Base-by-base conservation (phyloP, 306 rosid genomes). In the Aeschynomene evenia region DNA sequence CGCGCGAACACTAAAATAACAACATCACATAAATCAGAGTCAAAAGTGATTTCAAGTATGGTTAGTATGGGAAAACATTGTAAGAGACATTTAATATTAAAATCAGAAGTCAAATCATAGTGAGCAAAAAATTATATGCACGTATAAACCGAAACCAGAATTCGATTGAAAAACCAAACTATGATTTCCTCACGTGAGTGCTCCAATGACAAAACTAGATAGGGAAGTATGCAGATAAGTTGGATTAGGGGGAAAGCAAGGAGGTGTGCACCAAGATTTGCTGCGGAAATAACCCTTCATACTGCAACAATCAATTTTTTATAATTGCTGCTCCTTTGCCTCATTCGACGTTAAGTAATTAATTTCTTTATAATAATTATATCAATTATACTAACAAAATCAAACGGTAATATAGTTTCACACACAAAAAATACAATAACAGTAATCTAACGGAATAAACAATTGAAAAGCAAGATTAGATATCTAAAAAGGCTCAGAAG, bases 401-500 rank as follows among this genome's bases (percentile, higher is more conserved):
- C n/a, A n/a, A n/a, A n/a, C n/a, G n/a, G n/a, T n/a, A n/a, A n/a
- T n/a, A n/a, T n/a, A n/a, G n/a, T n/a, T n/a, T n/a, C n/a, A 65
- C 45, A 43, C 78, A 15, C 52, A 15, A 72, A 50, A 14, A 4
- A 23, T 28, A 28, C 5, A 33, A 2, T 33, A 33, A 33, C 33
- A 40, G 21, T 60, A 49, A 29, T 20, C 68, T 34, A 53, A 46
- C 10, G 19, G 52, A 49, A 13, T 65, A 19, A 39, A 69, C 62
- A 66, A 49, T 10, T 39, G 39, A 51, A 15, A 71, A 42, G 8
- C 34, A 23, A 15, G 24, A 51, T 61, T 29, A 45, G 18, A 53
- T 53, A 48, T 66, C 33, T 31, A 12, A 60, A n/a, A 42, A 67
- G 76, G 49, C 19, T 61, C 24, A 10, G 69, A 9, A 33, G 52